Evolutionary conservation across 768 basidiomycete species (phyloP).

Genomic region (Trametes cinnabarina): DNA sequence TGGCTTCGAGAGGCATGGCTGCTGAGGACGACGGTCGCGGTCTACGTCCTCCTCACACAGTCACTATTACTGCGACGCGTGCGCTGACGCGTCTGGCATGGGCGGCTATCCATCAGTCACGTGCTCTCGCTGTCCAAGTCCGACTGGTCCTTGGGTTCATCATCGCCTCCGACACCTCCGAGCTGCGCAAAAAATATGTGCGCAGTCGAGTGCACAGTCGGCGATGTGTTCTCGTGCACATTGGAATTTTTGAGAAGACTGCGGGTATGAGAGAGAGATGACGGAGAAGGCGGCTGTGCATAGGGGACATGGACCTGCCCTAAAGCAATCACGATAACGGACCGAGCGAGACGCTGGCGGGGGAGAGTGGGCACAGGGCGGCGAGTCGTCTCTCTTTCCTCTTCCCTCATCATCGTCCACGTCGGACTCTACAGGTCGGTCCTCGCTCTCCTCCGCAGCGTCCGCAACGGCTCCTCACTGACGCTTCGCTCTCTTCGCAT

Average conservation of each 20-base stretch:
- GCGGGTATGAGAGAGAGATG: background rate
- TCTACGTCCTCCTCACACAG: no score
- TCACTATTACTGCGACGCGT: constrained; percentile 16
- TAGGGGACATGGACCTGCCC: constrained; percentile 23
- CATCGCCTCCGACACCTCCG: background rate
- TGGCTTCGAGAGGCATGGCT: constrained; percentile 95
- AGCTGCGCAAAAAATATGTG: background rate
- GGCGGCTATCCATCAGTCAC: constrained; percentile 9
- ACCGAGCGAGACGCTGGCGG: constrained; percentile 13
- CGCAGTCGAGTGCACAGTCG: background rate
- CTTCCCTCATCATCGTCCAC: constrained; percentile 18
- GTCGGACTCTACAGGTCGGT: constrained; percentile 12
- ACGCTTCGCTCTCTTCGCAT: constrained; percentile 11
- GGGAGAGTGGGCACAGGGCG: constrained; percentile 16
- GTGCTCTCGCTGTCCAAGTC: background rate
- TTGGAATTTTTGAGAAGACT: background rate
- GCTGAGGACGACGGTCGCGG: no score
- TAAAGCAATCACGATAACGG: constrained; percentile 32
- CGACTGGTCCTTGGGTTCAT: background rate
- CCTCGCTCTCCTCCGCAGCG: constrained; percentile 13
- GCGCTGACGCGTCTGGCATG: constrained; percentile 21
- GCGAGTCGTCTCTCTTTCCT: constrained; percentile 24
- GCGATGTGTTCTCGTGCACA: background rate
- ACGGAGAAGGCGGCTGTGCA: background rate
- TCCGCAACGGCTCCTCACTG: background rate